A percentile compares a stretch with the other conserved stretches of the same genome.
Evolutionary conservation across 2,329 filamentous ascomycete genomes (phyloP).

Genomic region (Stagonosporopsis chrysanthemi): DNA sequence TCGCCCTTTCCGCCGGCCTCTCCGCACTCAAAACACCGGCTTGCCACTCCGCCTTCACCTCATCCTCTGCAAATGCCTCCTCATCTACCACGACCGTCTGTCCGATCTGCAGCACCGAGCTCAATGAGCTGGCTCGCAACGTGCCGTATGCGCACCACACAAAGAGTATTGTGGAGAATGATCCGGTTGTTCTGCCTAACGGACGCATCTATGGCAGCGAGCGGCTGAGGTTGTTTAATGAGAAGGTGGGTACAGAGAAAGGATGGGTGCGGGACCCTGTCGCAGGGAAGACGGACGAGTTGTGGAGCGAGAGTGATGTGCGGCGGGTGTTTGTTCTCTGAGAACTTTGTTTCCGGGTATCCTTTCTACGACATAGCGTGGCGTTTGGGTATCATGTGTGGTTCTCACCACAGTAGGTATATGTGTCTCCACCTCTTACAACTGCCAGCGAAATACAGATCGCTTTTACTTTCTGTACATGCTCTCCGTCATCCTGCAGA

Average conservation of each 20-base stretch:
- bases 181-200: slow-evolving; percentile 87
- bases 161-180: slow-evolving; percentile 89
- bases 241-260: slow-evolving; percentile 74
- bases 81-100: slow-evolving; percentile 78
- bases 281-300: slow-evolving; percentile 63
- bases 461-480: background rate
- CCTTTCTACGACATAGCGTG: background rate
- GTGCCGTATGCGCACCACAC: slow-evolving; percentile 96
- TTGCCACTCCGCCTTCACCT: slow-evolving; percentile 76
- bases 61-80: slow-evolving; percentile 61
- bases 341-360: background rate
- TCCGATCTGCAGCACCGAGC: slow-evolving; percentile 93
- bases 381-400: slow-evolving; percentile 9
- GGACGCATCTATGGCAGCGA: slow-evolving; percentile 82
- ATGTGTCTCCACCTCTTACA: background rate
- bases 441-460: background rate
- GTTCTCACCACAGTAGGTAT: background rate
- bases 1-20: slow-evolving; percentile 87
- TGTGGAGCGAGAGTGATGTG: slow-evolving; percentile 62
- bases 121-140: slow-evolving; percentile 86
- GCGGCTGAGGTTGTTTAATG: slow-evolving; percentile 76
- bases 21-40: slow-evolving; percentile 95
- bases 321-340: slow-evolving; percentile 89
- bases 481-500: background rate
- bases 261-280: slow-evolving; percentile 78